Conservation (phyloP, 495 filamentous ascomycete genomes). For the Astrothelium macrocarpum region DNA sequence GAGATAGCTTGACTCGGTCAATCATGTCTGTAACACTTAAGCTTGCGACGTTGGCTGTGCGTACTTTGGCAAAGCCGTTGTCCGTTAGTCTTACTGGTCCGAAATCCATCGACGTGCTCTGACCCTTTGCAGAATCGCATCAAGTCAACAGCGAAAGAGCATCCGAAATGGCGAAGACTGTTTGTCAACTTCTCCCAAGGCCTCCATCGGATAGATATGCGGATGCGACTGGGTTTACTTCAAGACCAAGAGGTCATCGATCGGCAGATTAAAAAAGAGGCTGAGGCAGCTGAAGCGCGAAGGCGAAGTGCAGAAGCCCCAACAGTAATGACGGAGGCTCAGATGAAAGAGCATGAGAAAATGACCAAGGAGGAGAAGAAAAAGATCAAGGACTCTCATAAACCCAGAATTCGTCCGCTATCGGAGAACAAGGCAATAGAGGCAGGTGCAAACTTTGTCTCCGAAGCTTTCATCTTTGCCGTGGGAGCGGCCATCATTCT, state of each 20-base stretch:
- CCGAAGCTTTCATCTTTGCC: constrained; percentile 77
- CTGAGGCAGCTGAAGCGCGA: constrained; percentile 39
- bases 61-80: constrained; percentile 64
- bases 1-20: not conserved
- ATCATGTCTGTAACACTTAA: constrained; percentile 59
- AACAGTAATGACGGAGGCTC: constrained; percentile 71
- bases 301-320: constrained; percentile 57
- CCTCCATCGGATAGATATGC: constrained; percentile 91
- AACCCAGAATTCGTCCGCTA: constrained; percentile 56
- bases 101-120: constrained; percentile 5
- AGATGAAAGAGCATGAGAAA: constrained; percentile 45
- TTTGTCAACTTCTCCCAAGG: constrained; percentile 70
- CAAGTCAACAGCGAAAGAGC: constrained; percentile 88
- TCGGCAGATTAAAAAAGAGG: constrained; percentile 38
- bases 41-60: constrained; percentile 55
- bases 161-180: constrained; percentile 72
- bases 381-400: constrained; percentile 38
- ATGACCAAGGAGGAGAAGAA: constrained; percentile 36
- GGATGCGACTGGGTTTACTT: constrained; percentile 71
- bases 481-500: constrained; percentile 72
- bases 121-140: constrained; percentile 63
- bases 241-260: constrained; percentile 62
- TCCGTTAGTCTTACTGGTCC: constrained; percentile 42
- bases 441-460: constrained; percentile 87
- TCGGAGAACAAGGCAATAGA: constrained; percentile 93